Conservation (phyloP, 1,284 basidiomycete genomes). For the Mycena sp. region DNA sequence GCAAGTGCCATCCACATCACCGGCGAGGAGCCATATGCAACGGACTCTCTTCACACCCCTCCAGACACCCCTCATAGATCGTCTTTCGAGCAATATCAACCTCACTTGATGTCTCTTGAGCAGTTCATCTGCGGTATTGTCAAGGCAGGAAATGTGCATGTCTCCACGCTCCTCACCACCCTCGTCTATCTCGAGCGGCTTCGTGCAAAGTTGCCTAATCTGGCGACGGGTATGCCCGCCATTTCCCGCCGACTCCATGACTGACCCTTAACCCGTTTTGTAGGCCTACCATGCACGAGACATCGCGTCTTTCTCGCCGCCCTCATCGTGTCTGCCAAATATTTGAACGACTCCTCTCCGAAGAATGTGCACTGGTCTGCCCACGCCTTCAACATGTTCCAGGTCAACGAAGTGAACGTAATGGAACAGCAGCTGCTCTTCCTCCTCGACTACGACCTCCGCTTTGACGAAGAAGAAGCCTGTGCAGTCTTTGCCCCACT, state of each 20-base stretch:
- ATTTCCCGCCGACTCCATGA: slow-evolving; percentile 22
- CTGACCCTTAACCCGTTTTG: slow-evolving; percentile 17
- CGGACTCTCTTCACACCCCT: slow-evolving; percentile 38
- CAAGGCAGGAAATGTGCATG: slow-evolving; percentile 89
- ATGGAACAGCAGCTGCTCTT: slow-evolving; percentile 97
- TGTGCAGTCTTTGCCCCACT: slow-evolving; percentile 71
- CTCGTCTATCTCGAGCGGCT: slow-evolving; percentile 94
- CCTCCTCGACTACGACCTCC: slow-evolving; percentile 90
- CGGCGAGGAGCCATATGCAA: slow-evolving; percentile 44
- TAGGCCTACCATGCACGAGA: slow-evolving; percentile 90
- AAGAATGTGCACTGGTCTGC: slow-evolving; percentile 95
- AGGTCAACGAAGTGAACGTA: slow-evolving; percentile 85
- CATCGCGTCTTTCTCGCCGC: slow-evolving; percentile 97
- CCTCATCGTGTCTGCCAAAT: slow-evolving; percentile 96
- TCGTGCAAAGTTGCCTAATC: slow-evolving; percentile 80
- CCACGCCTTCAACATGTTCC: slow-evolving; percentile 79
- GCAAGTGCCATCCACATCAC: slow-evolving; percentile 72
- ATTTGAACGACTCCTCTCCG: slow-evolving; percentile 95
- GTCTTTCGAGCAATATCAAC: slow-evolving; percentile 17
- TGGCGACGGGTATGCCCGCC: slow-evolving; percentile 78
- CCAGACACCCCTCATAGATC: background rate
- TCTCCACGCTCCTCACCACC: slow-evolving; percentile 91
- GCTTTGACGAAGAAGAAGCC: slow-evolving; percentile 84
- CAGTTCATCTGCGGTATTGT: slow-evolving; percentile 91
- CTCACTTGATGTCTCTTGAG: slow-evolving; percentile 71